phyloP scores from a whole-genome alignment of 768 basidiomycete species.

The Collybiopsis confluens region DNA sequence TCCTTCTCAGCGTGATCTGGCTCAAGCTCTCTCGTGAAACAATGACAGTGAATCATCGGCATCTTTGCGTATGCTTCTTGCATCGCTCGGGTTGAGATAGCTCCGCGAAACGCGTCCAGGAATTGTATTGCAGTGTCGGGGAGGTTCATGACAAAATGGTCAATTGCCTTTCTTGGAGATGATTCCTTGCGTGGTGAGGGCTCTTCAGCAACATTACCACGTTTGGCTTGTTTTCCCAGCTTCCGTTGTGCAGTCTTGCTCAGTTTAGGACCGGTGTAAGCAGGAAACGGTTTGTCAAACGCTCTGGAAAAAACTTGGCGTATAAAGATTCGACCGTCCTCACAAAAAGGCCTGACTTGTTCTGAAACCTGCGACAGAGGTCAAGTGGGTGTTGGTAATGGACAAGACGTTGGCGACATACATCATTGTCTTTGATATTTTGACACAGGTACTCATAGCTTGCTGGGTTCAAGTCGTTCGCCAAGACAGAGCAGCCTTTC shows the following conservation, averaged over 20 bases:
- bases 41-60: conserved; percentile 95
- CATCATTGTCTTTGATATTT: conserved; percentile 78
- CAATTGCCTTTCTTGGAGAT: conserved; percentile 48
- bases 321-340: conserved; percentile 89
- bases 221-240: conserved; percentile 18
- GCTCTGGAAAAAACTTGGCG: conserved; percentile 46
- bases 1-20: conserved; percentile 64
- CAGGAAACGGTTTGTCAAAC: conserved; percentile 64
- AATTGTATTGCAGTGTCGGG: conserved; percentile 90
- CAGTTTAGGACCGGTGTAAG: conserved; percentile 44
- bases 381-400: neutral
- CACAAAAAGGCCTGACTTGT: conserved; percentile 66
- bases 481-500: conserved; percentile 85
- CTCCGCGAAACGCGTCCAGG: conserved; percentile 82
- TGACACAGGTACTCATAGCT: conserved; percentile 71
- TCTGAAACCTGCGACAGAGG: conserved; percentile 52
- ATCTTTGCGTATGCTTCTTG: conserved; percentile 50
- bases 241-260: conserved; percentile 42
- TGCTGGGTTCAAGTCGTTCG: conserved; percentile 92
- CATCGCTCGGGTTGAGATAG: conserved; percentile 42
- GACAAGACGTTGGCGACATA: conserved; percentile 29
- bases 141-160: conserved; percentile 97
- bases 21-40: conserved; percentile 87
- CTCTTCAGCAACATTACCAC: neutral
- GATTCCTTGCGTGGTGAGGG: neutral